Evolutionary conservation across 371 early-diverging fungal species (phyloP).

Genomic region (Lichtheimia ornata): DNA sequence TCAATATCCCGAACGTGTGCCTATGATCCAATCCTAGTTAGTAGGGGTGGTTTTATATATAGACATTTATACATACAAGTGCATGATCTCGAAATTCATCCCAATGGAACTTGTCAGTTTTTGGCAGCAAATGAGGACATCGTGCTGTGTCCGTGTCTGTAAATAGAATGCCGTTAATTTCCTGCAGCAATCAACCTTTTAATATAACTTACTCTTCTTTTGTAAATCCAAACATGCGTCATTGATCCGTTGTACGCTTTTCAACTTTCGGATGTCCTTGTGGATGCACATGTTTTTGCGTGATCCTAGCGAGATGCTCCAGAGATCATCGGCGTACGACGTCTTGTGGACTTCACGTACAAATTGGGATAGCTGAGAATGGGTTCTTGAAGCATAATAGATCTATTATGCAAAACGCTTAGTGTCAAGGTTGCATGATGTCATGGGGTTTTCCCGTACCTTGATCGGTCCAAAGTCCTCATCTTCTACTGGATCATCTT

Average conservation of each 20-base stretch:
- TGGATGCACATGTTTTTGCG: conserved; percentile 86
- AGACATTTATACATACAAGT: conserved; percentile 21
- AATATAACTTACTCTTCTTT: conserved; percentile 42
- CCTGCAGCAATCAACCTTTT: not conserved
- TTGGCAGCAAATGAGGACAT: conserved; percentile 56
- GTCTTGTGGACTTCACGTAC: conserved; percentile 87
- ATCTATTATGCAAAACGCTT: conserved; percentile 46
- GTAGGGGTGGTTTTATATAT: not conserved
- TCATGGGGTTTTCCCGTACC: too few relatives aligned
- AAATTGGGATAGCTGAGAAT: conserved; percentile 94
- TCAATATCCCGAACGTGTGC: conserved; percentile 79
- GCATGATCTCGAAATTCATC: conserved; percentile 65
- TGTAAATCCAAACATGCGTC: conserved; percentile 82
- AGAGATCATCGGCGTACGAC: conserved; percentile 56
- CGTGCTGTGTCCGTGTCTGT: conserved; percentile 32
- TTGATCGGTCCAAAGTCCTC: conserved; percentile 26
- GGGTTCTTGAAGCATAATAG: conserved; percentile 86
- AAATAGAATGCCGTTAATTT: conserved; percentile 2
- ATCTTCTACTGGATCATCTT: conserved; percentile 9
- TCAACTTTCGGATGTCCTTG: conserved; percentile 56
- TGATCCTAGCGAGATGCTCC: conserved; percentile 81
- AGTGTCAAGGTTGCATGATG: not conserved
- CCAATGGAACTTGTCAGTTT: conserved; percentile 39
- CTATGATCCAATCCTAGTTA: conserved; percentile 17
- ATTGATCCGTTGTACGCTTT: conserved; percentile 61